Evolutionary conservation across 1,284 basidiomycete genomes (phyloP), one percentile per base, ranked within the genome.

Genomic region (Sanguinoderma infundibulare): DNA sequence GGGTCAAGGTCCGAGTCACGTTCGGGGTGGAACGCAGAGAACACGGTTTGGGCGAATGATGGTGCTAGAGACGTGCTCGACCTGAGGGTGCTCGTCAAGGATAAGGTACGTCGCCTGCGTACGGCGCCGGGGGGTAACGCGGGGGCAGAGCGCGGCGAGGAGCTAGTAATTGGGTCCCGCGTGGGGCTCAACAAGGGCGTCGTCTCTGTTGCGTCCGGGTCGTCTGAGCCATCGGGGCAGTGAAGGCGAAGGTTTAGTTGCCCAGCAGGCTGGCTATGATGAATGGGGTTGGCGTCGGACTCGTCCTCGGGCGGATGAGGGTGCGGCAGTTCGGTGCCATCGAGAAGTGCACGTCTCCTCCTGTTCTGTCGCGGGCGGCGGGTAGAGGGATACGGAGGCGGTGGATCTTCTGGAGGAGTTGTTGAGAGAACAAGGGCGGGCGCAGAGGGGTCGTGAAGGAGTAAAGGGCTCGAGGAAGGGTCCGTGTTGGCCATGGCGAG

Each of bases 331-430:
- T 69, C 72, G 57, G 61, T 66, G 49, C 57, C 66, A 22, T 55
- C 63, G 24, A 59, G 61, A 36, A 64, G 38, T 9, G 65, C 68
- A 55, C 72, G 67, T 55, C 72, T 67, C 53, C 74, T 64, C 28
- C 74, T 70, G 7, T 68, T 68, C 4, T 74, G 54, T 32, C 83
- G 76, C 8, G 73, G 63, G 34, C 82, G 79, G n/a, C 84, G 78
- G 64, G 81, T 79, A 0, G 85, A 81, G 38, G 87, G 88, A 70
- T 90, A 90, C 0, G 87, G 88, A 0, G 87, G 87, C 12, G 87
- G 87, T 0, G 88, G 87, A 63, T 90, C 87, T 3, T 71, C 53
- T 17, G 70, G 66, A 6, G 64, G 61, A 14, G 65, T 69, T n/a
- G 68, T 66, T 2, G 67, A 67, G 12, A 73, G 58, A 17, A 73